A percentile compares a stretch with the other conserved stretches of the same genome.
Evolutionary conservation across 805 yeast species (phyloP).

Genomic region (Ogataea populi-albae): DNA sequence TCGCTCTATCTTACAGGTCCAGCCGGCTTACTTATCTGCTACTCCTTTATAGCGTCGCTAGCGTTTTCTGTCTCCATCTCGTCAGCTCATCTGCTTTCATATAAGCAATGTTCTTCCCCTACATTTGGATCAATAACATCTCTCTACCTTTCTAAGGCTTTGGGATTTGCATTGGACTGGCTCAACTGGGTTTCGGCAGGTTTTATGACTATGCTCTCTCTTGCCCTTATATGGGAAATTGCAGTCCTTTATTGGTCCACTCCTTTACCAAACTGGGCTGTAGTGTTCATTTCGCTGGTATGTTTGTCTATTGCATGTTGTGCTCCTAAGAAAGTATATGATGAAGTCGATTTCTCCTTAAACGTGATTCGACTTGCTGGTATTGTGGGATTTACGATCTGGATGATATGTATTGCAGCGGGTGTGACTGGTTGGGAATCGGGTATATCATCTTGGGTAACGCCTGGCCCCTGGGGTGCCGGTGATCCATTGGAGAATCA

Average conservation of each 20-base stretch:
- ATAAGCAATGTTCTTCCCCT: neutral
- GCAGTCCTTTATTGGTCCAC: neutral
- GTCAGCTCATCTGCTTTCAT: neutral
- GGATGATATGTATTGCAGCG: neutral
- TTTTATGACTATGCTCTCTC: conserved; percentile 1
- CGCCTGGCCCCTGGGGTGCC: conserved; percentile 1
- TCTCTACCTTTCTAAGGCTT: neutral
- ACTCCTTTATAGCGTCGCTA: neutral
- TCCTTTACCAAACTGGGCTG: neutral
- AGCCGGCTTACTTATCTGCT: conserved; percentile 1
- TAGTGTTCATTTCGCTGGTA: neutral
- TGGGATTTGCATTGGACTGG: neutral
- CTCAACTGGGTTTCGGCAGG: conserved; percentile 1
- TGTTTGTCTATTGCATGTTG: neutral
- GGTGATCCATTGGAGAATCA: no score
- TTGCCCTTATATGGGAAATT: neutral
- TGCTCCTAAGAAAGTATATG: neutral
- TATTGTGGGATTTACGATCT: neutral
- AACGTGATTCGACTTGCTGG: conserved; percentile 1
- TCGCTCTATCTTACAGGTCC: conserved; percentile 1
- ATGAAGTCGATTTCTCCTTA: neutral
- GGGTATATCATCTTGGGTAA: neutral
- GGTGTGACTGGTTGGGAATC: neutral
- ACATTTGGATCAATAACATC: neutral
- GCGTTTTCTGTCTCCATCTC: conserved; percentile 1